Percentiles rank a stretch among this genome's conserved stretches.
These are phyloP conservation scores for Fusarium sp. DNA, from an alignment of 2,329 filamentous ascomycete genomes.

Conservation along the genomic window DNA sequence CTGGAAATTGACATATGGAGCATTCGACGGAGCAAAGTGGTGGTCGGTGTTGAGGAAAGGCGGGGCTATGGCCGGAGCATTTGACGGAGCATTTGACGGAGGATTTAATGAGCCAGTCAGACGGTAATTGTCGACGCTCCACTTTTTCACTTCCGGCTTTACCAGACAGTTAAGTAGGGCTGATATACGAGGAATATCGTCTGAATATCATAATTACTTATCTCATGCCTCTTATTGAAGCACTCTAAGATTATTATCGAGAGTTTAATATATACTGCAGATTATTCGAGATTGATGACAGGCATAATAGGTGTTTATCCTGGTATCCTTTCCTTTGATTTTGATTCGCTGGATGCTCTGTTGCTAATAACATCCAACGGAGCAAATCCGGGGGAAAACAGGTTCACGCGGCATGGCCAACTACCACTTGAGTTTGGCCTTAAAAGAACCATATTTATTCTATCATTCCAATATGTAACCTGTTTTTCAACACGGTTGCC, in stretches of 20 bases:
- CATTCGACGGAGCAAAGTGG: not conserved
- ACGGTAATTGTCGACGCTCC: no score
- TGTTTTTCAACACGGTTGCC: fast-evolving
- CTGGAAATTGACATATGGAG: no score
- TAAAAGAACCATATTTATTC: fast-evolving
- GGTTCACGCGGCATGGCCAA: not conserved
- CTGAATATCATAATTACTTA: not conserved
- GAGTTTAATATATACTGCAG: not conserved
- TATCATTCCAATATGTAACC: fast-evolving
- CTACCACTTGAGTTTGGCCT: fast-evolving
- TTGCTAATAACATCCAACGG: not conserved
- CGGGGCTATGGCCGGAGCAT: not conserved
- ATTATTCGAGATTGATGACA: not conserved
- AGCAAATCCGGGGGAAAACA: not conserved
- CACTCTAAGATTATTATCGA: fast-evolving
- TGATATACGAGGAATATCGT: no score
- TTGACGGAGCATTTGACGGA: not conserved
- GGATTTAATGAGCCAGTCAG: not conserved
- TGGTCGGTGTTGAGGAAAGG: no score
- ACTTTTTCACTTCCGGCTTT: not conserved
- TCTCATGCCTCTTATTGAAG: no score
- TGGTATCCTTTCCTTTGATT: not conserved
- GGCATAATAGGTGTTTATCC: fast-evolving
- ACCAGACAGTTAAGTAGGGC: not conserved
- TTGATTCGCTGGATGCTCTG: not conserved